A percentile compares a stretch with the other conserved stretches of the same genome.
These are phyloP conservation scores for Lasiodiplodia hormozganensis DNA, from an alignment of 2,329 filamentous ascomycete species.

Conservation along the genomic window DNA sequence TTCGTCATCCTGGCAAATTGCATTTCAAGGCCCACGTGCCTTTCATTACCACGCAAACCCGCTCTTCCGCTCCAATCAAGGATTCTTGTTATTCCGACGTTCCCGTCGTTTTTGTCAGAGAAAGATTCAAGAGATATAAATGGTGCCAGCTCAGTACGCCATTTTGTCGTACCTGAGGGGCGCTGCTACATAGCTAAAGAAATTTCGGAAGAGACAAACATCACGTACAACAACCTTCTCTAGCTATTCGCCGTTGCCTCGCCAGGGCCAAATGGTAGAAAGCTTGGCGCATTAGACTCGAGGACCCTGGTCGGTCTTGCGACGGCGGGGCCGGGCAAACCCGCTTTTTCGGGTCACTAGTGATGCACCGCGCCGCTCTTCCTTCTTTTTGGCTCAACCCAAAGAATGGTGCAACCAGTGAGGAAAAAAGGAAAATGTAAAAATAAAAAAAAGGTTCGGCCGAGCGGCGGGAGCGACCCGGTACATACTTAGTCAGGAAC, in stretches of 20 bases:
- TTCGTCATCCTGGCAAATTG: conserved; percentile 20
- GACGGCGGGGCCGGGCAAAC: conserved; percentile 30
- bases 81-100: neutral
- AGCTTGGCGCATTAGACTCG: conserved; percentile 30
- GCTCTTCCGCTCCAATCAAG: neutral
- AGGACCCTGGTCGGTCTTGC: conserved; percentile 32
- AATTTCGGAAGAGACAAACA: neutral
- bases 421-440: neutral
- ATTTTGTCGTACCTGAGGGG: neutral
- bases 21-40: conserved; percentile 18
- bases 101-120: neutral
- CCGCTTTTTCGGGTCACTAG: conserved; percentile 30
- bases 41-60: conserved; percentile 10
- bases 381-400: neutral
- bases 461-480: neutral
- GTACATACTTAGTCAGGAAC: neutral
- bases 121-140: neutral
- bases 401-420: too few relatives aligned
- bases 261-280: conserved; percentile 28
- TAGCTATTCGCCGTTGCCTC: neutral
- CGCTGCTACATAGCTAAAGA: neutral
- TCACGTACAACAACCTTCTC: neutral
- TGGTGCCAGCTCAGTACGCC: neutral
- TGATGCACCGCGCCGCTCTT: neutral
- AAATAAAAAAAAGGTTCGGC: neutral